Evolutionary conservation across 2,329 filamentous ascomycete species (phyloP).

Genomic region (Venturia asperata): DNA sequence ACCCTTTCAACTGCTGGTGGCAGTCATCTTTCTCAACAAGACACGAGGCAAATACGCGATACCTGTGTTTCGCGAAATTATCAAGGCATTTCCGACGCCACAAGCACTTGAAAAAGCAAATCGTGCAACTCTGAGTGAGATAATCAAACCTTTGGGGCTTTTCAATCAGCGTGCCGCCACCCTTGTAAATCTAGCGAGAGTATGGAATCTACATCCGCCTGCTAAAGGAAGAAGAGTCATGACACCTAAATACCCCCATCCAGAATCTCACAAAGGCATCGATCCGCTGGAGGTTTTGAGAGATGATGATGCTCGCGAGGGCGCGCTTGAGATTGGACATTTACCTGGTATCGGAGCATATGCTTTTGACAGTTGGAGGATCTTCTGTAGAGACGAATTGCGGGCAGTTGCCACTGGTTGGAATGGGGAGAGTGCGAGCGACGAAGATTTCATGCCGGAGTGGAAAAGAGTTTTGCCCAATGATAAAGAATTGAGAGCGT

Average conservation of each 20-base stretch:
- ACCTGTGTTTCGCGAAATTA: constrained; percentile 65
- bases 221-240: constrained; percentile 49
- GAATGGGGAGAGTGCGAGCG: constrained; percentile 49
- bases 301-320: constrained; percentile 38
- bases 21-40: constrained; percentile 76
- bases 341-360: constrained; percentile 72
- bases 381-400: constrained; percentile 79
- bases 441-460: constrained; percentile 61
- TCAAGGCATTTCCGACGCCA: constrained; percentile 61
- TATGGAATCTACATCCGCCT: constrained; percentile 61
- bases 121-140: constrained; percentile 48
- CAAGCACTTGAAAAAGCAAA: constrained; percentile 53
- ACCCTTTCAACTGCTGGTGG: constrained; percentile 74
- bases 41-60: constrained; percentile 68
- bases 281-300: constrained; percentile 40
- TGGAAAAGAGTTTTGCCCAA: constrained; percentile 79
- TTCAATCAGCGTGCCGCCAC: constrained; percentile 59
- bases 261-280: constrained; percentile 39
- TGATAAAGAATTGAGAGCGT: constrained; percentile 87
- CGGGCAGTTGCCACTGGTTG: constrained; percentile 59
- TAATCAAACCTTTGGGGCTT: constrained; percentile 66
- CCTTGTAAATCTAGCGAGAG: constrained; percentile 62
- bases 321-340: constrained; percentile 78
- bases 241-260: constrained; percentile 49
- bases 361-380: constrained; percentile 83